phyloP scores from a whole-genome alignment of 257 asterid genomes.

The Plantago major region DNA sequence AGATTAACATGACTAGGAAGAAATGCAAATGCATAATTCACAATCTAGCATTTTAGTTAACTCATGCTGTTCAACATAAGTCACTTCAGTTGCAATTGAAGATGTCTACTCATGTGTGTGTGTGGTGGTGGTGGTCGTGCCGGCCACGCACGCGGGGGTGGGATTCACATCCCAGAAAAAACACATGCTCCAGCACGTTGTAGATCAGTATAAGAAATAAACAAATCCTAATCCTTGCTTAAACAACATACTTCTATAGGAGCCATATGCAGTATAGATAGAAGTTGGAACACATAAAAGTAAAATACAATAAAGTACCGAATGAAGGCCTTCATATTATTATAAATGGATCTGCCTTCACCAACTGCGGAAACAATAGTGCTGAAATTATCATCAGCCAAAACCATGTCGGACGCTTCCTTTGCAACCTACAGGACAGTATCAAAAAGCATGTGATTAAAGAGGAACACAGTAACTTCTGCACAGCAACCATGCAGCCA shows the following conservation, averaged over 20 bases:
- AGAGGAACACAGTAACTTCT: background rate
- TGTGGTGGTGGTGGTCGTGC: too few relatives aligned
- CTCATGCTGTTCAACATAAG: background rate
- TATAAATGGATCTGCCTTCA: conserved; percentile 83
- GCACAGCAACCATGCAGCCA: background rate
- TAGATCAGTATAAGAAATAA: too few relatives aligned
- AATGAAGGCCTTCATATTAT: conserved; percentile 98
- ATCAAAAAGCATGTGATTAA: conserved; percentile 6
- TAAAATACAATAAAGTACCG: conserved; percentile 35
- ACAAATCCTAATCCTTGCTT: too few relatives aligned
- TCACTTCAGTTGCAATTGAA: background rate
- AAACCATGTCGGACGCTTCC: conserved; percentile 99
- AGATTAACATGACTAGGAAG: too few relatives aligned
- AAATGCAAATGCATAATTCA: background rate
- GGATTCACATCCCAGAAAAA: too few relatives aligned
- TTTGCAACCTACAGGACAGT: conserved; percentile 70
- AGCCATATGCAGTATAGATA: background rate
- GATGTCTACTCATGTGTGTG: too few relatives aligned
- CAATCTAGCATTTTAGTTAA: background rate
- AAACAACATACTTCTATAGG: background rate
- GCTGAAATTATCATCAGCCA: conserved; percentile 96
- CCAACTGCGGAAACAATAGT: conserved; percentile 98
- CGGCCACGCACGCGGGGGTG: too few relatives aligned
- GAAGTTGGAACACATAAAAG: background rate
- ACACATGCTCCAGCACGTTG: too few relatives aligned